Conservation (phyloP, 1,139 yeast species). For the Candida sojae region DNA sequence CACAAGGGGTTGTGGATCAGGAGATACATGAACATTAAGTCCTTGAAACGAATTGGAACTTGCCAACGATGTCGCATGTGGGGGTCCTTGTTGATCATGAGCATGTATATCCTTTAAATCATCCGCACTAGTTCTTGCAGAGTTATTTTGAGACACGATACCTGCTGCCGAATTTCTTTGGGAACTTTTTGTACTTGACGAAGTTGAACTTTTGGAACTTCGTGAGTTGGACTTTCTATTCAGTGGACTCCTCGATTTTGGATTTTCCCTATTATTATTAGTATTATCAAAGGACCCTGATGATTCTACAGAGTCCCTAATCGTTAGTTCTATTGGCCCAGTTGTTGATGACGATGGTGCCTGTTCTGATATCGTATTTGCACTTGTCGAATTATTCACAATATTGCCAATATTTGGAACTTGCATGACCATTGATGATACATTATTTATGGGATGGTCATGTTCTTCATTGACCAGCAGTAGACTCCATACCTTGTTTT, state of each 20-base stretch:
- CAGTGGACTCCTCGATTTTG: not conserved
- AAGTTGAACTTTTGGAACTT: not conserved
- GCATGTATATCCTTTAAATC: not conserved
- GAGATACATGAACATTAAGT: not conserved
- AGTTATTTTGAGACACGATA: not conserved
- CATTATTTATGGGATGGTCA: slow-evolving; percentile 28
- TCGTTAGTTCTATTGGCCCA: not conserved
- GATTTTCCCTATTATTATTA: not conserved
- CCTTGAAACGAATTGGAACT: not conserved
- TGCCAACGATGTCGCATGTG: not conserved
- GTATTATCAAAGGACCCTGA: not conserved
- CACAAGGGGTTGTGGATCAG: slow-evolving; percentile 8
- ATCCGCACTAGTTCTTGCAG: not conserved
- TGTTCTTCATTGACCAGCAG: slow-evolving; percentile 61
- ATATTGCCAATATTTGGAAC: not conserved
- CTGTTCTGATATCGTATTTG: no score
- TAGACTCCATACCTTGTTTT: slow-evolving; percentile 59
- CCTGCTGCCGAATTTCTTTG: not conserved
- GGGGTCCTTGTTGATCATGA: not conserved
- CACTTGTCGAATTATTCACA: not conserved
- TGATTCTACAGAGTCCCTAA: not conserved
- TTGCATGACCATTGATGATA: not conserved
- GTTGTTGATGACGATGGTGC: not conserved
- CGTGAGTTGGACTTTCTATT: not conserved
- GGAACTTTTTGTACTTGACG: not conserved